Base-by-base conservation (phyloP, 352 stramenopile genomes). In the Phytophthora multivora region DNA sequence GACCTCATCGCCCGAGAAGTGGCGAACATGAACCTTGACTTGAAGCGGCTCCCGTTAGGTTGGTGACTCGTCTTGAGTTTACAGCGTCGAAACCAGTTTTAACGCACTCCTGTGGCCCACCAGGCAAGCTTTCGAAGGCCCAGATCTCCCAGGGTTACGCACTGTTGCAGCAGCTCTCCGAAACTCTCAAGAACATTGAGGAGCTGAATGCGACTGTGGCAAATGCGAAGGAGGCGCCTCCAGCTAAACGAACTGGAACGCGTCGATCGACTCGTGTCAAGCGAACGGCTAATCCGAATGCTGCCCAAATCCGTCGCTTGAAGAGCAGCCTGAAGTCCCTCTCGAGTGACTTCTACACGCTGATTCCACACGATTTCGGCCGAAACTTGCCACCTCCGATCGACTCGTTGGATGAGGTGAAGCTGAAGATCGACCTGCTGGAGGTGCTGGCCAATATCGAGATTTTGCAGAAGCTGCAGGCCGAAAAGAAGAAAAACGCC, bases 281-380 rank as follows among this genome's bases (percentile, higher is more conserved):
- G 26, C 63, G 57, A 42, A 36, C 63, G 9, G 23, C 56, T 8
- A 73, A 67, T 26, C 53, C 62, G 18, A 72, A 66, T 59, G 52
- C 73, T 26, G 39, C 62, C 12, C 54, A 77, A 31, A 66, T 83
- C 11, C 62, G 71, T 50, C 68, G 70, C 26, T 63, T 83, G 11
- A 89, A 86, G 51, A 63, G 25, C 3, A 70, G 79, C 18, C 59
- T 91, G 5, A 91, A 90, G 47, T 35, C 70, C 16, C 63, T 89
- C 0, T 81, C 78, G 8, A 89, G 72, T 40, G 74, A 84, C 9
- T 90, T 91, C 46, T 91, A 91, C 69, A 82, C 80, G 25, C 39
- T 91, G 26, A 87, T 91, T 40, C 83, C 83, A 10, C 83, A 91
- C 46, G 75, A 91, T 26, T 89, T 90, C 59, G 80, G 83, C 0